A percentile compares a stretch with the other conserved stretches of the same genome.
These are phyloP conservation scores for Sutorius australiensis DNA, from an alignment of 768 basidiomycete species.

Conservation along the genomic window DNA sequence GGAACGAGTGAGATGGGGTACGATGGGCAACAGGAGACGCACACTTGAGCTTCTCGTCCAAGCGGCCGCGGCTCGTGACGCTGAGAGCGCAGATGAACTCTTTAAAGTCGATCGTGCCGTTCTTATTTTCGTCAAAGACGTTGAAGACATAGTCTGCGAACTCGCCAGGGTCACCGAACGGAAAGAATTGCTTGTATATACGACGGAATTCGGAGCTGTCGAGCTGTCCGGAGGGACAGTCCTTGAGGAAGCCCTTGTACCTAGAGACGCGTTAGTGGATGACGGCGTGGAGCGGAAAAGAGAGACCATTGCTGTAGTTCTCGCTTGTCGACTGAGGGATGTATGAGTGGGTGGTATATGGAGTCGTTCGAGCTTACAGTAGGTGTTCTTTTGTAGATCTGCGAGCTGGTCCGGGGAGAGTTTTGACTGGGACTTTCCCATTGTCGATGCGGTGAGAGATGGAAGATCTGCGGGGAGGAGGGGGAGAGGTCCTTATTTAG, in stretches of 20 bases:
- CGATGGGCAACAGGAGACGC: slow-evolving; percentile 30
- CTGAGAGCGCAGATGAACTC: slow-evolving; percentile 98
- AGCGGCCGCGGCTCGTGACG: slow-evolving; percentile 85
- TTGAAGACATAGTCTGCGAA: slow-evolving; percentile 99
- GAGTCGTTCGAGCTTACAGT: slow-evolving; percentile 57
- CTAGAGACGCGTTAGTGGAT: slow-evolving; percentile 37
- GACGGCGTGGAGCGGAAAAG: slow-evolving; percentile 1
- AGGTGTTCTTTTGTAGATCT: slow-evolving; percentile 96
- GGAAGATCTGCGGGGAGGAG: background rate
- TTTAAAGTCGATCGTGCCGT: slow-evolving; percentile 97
- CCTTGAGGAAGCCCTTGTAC: slow-evolving; percentile 99
- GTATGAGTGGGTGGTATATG: slow-evolving; percentile 18
- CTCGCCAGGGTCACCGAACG: slow-evolving; percentile 94
- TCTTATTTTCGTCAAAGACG: slow-evolving; percentile 93
- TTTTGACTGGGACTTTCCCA: slow-evolving; percentile 98
- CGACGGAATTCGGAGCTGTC: slow-evolving; percentile 93
- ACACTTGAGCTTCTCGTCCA: slow-evolving; percentile 99
- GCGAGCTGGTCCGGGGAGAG: slow-evolving; percentile 90
- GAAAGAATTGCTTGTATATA: slow-evolving; percentile 99
- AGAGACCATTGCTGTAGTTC: slow-evolving; percentile 91
- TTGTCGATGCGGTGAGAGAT: slow-evolving; percentile 38
- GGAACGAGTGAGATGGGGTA: slow-evolving; percentile 14
- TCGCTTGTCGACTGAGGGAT: slow-evolving; percentile 80
- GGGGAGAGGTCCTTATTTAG: slow-evolving; percentile 29
- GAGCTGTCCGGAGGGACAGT: slow-evolving; percentile 95